Evolutionary conservation across 345 rosid genomes (phyloP).

Genomic region (Lagerstroemia speciosa): DNA sequence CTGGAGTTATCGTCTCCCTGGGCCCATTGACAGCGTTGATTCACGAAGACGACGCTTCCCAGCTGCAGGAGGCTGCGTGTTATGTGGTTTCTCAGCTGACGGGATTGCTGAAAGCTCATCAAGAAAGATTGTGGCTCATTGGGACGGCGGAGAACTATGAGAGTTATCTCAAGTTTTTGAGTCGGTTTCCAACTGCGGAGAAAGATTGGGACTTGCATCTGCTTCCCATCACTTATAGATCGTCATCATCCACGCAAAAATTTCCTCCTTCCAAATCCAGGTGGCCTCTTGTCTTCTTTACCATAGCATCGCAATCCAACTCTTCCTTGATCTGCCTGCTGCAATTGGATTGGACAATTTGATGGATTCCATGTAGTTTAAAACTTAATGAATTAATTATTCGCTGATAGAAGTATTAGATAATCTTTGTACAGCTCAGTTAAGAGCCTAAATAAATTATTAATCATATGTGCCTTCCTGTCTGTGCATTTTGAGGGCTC

Average conservation of each 20-base stretch:
- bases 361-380: not conserved
- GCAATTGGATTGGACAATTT: not conserved
- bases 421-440: not conserved
- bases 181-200: conserved; percentile 42
- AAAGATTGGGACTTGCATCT: conserved; percentile 79
- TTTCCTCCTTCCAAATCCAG: conserved; percentile 53
- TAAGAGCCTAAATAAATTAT: not conserved
- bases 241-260: conserved; percentile 18
- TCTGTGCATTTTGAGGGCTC: not conserved
- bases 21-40: conserved; percentile 49
- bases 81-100: conserved; percentile 42
- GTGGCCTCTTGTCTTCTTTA: conserved; percentile 19
- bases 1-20: conserved; percentile 25
- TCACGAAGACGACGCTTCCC: not conserved
- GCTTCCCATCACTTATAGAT: conserved; percentile 46
- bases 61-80: conserved; percentile 20
- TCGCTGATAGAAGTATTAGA: not conserved
- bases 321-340: not conserved
- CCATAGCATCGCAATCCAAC: not conserved
- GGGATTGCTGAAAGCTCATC: conserved; percentile 28
- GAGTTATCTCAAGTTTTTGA: conserved; percentile 39
- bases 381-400: not conserved
- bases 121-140: conserved; percentile 48
- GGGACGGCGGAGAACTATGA: conserved; percentile 52
- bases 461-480: not conserved